A percentile compares a stretch with the other conserved stretches of the same genome.
Evolutionary conservation across 768 basidiomycete species (phyloP).

Genomic region (Boletales sp.): DNA sequence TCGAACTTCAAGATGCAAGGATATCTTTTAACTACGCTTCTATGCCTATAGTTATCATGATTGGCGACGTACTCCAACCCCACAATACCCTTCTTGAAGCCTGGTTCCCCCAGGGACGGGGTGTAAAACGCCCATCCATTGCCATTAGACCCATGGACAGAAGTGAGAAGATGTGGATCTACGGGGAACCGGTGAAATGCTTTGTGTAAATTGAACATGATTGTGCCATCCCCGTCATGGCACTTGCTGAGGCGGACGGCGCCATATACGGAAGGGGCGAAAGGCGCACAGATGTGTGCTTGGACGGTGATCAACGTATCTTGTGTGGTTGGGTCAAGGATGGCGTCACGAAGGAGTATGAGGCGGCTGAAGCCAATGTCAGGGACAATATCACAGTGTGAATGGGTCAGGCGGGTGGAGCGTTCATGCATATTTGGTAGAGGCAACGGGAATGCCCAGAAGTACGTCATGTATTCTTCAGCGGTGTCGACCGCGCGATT

Average conservation of each 20-base stretch:
- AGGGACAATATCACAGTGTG: constrained; percentile 10
- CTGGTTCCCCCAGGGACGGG: no score
- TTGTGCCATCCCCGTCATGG: neutral
- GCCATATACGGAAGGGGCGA: constrained; percentile 1
- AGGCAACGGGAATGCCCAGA: constrained; percentile 15
- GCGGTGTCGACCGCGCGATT: neutral
- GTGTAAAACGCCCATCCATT: constrained; percentile 10
- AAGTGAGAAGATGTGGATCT: neutral
- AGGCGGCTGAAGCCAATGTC: neutral
- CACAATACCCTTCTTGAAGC: no score
- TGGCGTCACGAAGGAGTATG: constrained; percentile 13
- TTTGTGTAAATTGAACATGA: constrained; percentile 5
- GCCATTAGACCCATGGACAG: constrained; percentile 6
- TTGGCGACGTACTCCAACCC: no score
- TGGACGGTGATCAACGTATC: constrained; percentile 10
- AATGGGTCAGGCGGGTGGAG: neutral
- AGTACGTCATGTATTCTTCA: neutral
- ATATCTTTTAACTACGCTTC: no score
- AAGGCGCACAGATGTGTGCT: neutral
- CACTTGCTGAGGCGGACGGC: constrained; percentile 3
- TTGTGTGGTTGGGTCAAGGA: constrained; percentile 3
- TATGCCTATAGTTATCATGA: no score
- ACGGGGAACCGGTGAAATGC: neutral
- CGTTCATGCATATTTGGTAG: neutral
- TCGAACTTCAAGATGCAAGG: no score